phyloP scores from a whole-genome alignment of 352 stramenopile species.

The Pythium grandisporangium region DNA sequence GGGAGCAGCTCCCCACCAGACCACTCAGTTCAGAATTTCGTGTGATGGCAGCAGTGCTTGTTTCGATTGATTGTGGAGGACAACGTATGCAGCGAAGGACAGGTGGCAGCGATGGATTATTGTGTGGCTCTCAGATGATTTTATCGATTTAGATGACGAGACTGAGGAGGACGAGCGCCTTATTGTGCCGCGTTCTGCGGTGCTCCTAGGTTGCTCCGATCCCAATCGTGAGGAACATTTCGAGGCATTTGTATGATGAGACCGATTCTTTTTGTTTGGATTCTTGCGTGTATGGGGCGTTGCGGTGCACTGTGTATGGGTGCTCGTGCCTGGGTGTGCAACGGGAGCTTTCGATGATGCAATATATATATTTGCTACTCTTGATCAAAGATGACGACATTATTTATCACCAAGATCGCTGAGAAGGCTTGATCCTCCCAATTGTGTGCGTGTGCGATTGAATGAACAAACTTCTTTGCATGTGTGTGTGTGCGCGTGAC shows the following conservation, averaged over 20 bases:
- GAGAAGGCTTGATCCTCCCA: constrained; percentile 33
- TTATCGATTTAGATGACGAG: constrained; percentile 88
- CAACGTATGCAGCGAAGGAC: too few species aligned
- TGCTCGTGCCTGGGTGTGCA: constrained; percentile 1
- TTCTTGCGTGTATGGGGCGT: constrained; percentile 9
- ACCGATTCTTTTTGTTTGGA: constrained; percentile 22
- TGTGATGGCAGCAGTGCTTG: too few species aligned
- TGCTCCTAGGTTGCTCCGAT: constrained; percentile 34
- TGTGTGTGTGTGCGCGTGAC: constrained; percentile 1
- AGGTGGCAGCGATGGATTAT: too few species aligned
- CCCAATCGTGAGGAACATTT: constrained; percentile 79
- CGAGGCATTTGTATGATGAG: constrained; percentile 92
- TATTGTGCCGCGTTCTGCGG: constrained; percentile 76
- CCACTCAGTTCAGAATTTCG: too few species aligned
- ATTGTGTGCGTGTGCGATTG: not conserved
- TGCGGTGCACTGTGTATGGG: too few species aligned
- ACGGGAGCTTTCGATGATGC: constrained; percentile 58
- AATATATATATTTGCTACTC: constrained; percentile 89
- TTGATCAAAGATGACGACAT: constrained; percentile 86
- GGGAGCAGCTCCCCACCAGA: too few species aligned
- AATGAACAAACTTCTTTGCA: not conserved
- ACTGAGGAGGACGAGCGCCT: constrained; percentile 69
- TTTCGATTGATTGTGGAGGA: too few species aligned
- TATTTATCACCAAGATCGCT: constrained; percentile 89
- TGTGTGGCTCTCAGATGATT: constrained; percentile 72